Evolutionary conservation across 305 asterid genomes (phyloP), one percentile per base, ranked within the genome.

Genomic region (Fraxinus velutina): DNA sequence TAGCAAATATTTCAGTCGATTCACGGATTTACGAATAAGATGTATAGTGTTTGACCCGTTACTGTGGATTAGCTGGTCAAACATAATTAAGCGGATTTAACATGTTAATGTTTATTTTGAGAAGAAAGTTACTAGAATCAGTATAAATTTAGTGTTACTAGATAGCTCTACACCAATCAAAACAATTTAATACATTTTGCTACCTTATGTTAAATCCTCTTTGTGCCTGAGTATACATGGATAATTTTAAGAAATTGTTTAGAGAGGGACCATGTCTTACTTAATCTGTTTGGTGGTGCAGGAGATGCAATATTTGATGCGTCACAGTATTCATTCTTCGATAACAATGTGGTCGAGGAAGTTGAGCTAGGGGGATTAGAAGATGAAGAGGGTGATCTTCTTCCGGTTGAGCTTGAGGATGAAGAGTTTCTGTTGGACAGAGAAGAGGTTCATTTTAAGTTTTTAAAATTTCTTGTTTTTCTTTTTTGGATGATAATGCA

Each of bases 361-460:
- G 97, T 93, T 78, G 98, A 96, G 85, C 92, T 96, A n/a, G 99
- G 99, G 29, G 99, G 97, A 64, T 89, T 96, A 83, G 99, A 91
- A 82, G 98, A 94, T 62, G 98, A 92, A 77, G 98, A 92, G 47
- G 96, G 88, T 73, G 89, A 79, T 84, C 81, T 78, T 78, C 91
- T 91, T 78, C 88, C 89, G 3, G 87, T 74, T 50, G 94, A 84
- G 47, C 84, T 86, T 2, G 98, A 86, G 78, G 96, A 91, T 32
- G 94, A 88, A 79, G 96, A 88, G 42, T 91, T 84, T 85, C 91
- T 66, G 76, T 86, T 90, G 77, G 96, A 88, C 68, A 87, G 79
- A 87, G 97, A 93, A 64, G 97, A 94, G 97, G 99, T 93, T 60
- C 78, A 82, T 37, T 78, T 79, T 64, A 64, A 82, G 68, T 76